These are phyloP conservation scores for Fusarium sp. DNA, from an alignment of 2,329 filamentous ascomycete species.

Conservation along the genomic window DNA sequence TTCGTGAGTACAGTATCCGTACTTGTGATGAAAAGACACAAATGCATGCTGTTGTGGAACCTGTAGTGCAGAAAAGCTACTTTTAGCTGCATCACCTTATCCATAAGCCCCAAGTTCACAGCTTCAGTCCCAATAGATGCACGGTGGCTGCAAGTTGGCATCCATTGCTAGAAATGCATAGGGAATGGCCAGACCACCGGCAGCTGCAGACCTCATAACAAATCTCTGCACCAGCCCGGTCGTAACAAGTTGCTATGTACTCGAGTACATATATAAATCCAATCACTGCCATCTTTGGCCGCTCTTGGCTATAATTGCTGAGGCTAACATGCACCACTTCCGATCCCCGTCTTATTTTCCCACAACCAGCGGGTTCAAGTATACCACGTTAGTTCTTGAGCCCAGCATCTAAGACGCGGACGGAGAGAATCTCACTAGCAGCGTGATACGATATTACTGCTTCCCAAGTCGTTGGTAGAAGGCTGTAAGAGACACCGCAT, in stretches of 20 bases:
- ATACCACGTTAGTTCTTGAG: not conserved
- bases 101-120: not conserved
- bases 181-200: slow-evolving; percentile 8
- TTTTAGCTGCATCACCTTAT: slow-evolving; percentile 15
- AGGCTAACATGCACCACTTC: slow-evolving; percentile 5
- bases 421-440: not conserved
- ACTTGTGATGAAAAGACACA: slow-evolving; percentile 1
- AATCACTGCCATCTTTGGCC: not conserved
- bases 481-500: not conserved
- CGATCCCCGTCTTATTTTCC: slow-evolving; percentile 1
- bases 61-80: slow-evolving; percentile 14
- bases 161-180: not conserved
- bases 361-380: not conserved
- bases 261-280: not conserved
- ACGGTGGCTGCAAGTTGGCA: not conserved
- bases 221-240: not conserved
- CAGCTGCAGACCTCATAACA: not conserved
- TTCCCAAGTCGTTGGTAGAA: not conserved
- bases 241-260: not conserved
- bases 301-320: slow-evolving; percentile 4
- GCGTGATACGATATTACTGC: not conserved
- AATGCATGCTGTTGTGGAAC: slow-evolving; percentile 22
- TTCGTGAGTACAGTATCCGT: not conserved
- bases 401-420: not conserved
- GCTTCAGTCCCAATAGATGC: not conserved